phyloP scores from a whole-genome alignment of 345 rosid genomes.

The Bretschneidera sinensis region DNA sequence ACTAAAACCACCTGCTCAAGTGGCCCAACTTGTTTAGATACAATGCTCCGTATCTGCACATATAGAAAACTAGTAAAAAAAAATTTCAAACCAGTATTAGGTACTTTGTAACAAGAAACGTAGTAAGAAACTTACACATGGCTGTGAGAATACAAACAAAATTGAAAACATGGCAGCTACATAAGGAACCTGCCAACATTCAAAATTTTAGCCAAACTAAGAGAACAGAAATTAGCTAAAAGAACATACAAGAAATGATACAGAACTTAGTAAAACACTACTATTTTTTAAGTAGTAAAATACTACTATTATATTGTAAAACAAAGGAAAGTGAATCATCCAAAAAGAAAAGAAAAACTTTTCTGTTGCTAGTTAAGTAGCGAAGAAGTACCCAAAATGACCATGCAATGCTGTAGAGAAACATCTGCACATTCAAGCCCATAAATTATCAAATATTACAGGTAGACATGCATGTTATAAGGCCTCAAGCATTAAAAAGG shows the following conservation, averaged over 20 bases:
- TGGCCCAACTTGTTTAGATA: slow-evolving; percentile 80
- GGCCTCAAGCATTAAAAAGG: background rate
- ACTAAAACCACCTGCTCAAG: slow-evolving; percentile 61
- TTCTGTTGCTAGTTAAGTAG: slow-evolving; percentile 1
- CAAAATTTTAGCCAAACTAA: slow-evolving; percentile 18
- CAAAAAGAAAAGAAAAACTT: background rate
- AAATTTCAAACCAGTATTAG: background rate
- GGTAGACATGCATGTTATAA: background rate
- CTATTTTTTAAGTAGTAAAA: no score
- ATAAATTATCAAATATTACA: slow-evolving; percentile 7
- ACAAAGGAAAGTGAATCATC: background rate
- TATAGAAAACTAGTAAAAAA: no score
- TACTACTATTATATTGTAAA: no score
- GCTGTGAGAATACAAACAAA: slow-evolving; percentile 55
- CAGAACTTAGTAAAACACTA: no score
- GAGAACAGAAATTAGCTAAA: background rate
- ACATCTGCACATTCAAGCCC: slow-evolving; percentile 48
- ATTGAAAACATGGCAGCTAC: slow-evolving; percentile 59
- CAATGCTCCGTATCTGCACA: slow-evolving; percentile 76
- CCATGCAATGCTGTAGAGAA: slow-evolving; percentile 83
- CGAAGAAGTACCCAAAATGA: slow-evolving; percentile 58
- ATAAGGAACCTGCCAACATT: slow-evolving; percentile 65
- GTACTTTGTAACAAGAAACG: slow-evolving; percentile 1
- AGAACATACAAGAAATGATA: background rate
- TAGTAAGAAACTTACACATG: slow-evolving; percentile 60